Evolutionary conservation across 2,329 filamentous ascomycete species (phyloP).

Genomic region (Fulvia fulva): DNA sequence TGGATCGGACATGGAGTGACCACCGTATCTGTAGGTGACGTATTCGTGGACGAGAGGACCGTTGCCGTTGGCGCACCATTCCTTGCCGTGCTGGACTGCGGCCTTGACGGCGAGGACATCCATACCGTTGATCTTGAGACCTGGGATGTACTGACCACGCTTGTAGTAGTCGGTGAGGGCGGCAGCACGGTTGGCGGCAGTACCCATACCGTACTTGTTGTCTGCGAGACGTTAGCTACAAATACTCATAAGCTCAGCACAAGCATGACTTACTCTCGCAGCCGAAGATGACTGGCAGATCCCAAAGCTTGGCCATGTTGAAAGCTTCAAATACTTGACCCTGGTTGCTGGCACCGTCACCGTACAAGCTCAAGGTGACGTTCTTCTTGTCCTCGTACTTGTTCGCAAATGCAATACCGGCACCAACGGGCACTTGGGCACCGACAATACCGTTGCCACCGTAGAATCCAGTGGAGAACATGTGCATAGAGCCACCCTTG

Average conservation of each 20-base stretch:
- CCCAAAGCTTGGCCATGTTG: constrained; percentile 99
- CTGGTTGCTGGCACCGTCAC: constrained; percentile 98
- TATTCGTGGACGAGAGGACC: constrained; percentile 97
- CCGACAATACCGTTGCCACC: constrained; percentile 99
- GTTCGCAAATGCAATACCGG: constrained; percentile 93
- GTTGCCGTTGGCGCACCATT: constrained; percentile 77
- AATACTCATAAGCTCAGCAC: not conserved
- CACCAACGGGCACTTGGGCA: constrained; percentile 95
- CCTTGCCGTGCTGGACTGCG: constrained; percentile 88
- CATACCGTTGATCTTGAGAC: constrained; percentile 99
- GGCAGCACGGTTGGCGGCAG: constrained; percentile 86
- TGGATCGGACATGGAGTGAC: constrained; percentile 99
- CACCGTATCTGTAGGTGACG: constrained; percentile 98
- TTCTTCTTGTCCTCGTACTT: constrained; percentile 87
- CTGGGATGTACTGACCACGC: constrained; percentile 98
- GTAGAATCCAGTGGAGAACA: constrained; percentile 98
- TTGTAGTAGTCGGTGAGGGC: constrained; percentile 99
- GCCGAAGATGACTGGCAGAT: constrained; percentile 88
- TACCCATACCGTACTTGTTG: constrained; percentile 99
- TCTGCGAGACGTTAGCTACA: constrained; percentile 52
- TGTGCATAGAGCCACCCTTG: constrained; percentile 99
- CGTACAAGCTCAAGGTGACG: constrained; percentile 85
- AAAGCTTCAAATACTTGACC: constrained; percentile 99
- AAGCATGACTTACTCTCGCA: constrained; percentile 78
- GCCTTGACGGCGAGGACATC: constrained; percentile 97